Evolutionary conservation across 2,329 filamentous ascomycete species (phyloP), one percentile per base, ranked within the genome.

Genomic region (Massarina eburnea): DNA sequence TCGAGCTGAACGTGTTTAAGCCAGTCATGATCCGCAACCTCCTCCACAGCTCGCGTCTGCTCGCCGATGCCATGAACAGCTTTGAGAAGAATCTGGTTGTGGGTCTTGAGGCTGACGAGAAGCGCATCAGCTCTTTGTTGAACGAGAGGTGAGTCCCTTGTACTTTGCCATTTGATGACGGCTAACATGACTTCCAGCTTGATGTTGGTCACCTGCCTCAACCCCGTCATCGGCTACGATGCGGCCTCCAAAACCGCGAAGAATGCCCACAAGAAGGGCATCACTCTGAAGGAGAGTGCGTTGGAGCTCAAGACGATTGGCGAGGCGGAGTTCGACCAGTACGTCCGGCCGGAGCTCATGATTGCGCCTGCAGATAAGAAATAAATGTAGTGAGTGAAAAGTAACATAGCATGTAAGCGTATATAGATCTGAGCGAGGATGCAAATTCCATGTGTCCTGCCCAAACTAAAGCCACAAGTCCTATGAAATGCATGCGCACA

Each of bases 1-100:
- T 99, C 63, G 94, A 97, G 76, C 83, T 99, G 59, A 99, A 97
- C 75, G 94, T 97, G 45, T 99, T 96, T 84, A 97, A 97, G 81
- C 94, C 94, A 34, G 83, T 97, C 48, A 82, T 99, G 71, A 97
- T 97, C 74, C 83, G 88, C 73, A 97, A 97, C 77, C 79, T 97
- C 57, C 81, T 99, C 30, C 94, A 97, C 81, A 96, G 90, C 77
- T 80, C 86, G 46, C 84, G 92, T 55, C 84, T 99, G 51, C 78
- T 99, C 45, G 80, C 89, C 27, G 94, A 99, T 67, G 89, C 88
- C 62, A 97, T 97, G 91, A 82, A 81, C 65, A 95, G 89, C 55
- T 97, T 99, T 70, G 89, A 96, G 78, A 88, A 89, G 79, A 92
- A 97, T 76, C 80, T 97, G 24, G 87, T 99, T 17, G 82, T 77